Evolutionary conservation across 805 yeast genomes (phyloP), one percentile per base, ranked within the genome.

Genomic region (Starmera quercuum): DNA sequence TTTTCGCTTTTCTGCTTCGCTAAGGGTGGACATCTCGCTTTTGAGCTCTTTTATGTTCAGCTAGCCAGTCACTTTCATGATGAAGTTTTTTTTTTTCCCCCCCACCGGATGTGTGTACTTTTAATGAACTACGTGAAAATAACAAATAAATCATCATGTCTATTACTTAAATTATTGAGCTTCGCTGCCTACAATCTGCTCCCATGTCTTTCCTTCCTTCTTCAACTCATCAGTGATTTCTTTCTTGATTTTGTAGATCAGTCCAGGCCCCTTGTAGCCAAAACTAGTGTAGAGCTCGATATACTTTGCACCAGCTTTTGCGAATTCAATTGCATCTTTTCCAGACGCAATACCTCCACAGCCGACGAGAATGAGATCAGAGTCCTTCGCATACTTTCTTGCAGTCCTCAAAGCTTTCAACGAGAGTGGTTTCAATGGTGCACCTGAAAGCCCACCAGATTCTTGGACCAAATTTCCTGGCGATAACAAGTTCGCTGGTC

Each of bases 331-430:
- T 0, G 88, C 97, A 53, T 90, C 97, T 43, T 76, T 68, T 36
- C 95, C 97, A 17, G 67, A 61, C n/a, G 81, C 66, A 45, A 90
- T 86, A 44, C 97, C 97, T 37, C 97, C 97, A 60, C 96, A 87
- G 22, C 97, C 97, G 44, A 90, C 72, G 28, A 90, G 68, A 2
- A 87, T 83, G 42, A 87, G 58, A 34, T 75, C 68, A 1, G 82
- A 71, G 40, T 75, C 84, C 48, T 85, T 85, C 24, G 95, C 73
- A 52, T 83, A 71, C 46, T 83, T 78, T 37, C 92, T 76, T 46
- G 90, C 75, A 2, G 72, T 60, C 39, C 68, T 71, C 45, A 90
- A 66, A 0, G 95, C 92, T 41, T 74, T 62, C 38, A 90, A 63
- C 2, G 95, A 67, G 33, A 75, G 65, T 30, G 85, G 88, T 58